Conservation (phyloP, 345 rosid genomes). For the Alliaria petiolata region DNA sequence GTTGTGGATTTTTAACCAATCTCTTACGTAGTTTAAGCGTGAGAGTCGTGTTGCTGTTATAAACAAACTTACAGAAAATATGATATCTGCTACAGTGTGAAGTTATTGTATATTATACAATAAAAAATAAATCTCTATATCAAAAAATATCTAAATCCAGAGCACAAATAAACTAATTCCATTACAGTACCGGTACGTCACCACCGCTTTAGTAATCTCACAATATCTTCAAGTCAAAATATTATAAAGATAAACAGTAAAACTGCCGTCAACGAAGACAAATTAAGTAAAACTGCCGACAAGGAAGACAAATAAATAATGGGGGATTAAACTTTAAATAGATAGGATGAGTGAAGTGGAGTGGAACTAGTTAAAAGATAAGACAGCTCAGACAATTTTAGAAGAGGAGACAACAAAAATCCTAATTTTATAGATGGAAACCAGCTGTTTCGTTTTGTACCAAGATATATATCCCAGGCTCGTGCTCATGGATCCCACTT, state of each 20-base stretch:
- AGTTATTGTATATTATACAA: not conserved
- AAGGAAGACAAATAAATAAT: not conserved
- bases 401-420: conserved; percentile 19
- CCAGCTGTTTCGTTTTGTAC: conserved; percentile 22
- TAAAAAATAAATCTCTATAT: too few species aligned
- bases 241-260: not conserved
- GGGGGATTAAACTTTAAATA: not conserved
- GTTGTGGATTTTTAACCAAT: not conserved
- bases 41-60: not conserved
- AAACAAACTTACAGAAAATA: too few species aligned
- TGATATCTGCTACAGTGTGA: not conserved
- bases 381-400: conserved; percentile 7
- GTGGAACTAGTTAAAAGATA: conserved; percentile 12
- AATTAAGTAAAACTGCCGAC: not conserved
- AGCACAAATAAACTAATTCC: too few species aligned
- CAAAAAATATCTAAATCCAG: too few species aligned
- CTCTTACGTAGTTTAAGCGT: not conserved
- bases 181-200: too few species aligned
- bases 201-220: too few species aligned
- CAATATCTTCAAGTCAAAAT: not conserved
- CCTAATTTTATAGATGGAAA: conserved; percentile 5
- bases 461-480: conserved; percentile 2
- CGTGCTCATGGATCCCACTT: conserved; percentile 22
- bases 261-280: not conserved
- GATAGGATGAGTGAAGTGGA: conserved; percentile 4